A percentile compares a stretch with the other conserved stretches of the same genome.
phyloP scores from a whole-genome alignment of 1,284 basidiomycete genomes.

The Rhodotorula sp. region DNA sequence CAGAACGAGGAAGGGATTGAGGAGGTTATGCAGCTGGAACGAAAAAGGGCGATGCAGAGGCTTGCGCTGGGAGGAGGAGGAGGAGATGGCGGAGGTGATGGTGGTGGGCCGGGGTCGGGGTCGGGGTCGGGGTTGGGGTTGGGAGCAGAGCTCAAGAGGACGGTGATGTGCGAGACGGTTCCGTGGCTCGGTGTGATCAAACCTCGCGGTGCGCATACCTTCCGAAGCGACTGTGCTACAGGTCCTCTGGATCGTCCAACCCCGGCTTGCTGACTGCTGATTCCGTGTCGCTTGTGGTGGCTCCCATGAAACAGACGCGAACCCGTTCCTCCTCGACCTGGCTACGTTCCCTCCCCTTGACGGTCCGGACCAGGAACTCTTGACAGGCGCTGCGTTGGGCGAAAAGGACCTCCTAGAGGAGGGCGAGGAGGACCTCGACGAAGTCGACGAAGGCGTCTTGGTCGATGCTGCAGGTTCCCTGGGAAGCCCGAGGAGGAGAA shows the following conservation, averaged over 20 bases:
- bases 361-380: not conserved
- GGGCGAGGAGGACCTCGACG: constrained; percentile 36
- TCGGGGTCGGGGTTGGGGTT: not conserved
- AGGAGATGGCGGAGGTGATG: not conserved
- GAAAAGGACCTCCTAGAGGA: constrained; percentile 46
- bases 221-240: not conserved
- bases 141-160: constrained; percentile 32
- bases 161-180: constrained; percentile 47
- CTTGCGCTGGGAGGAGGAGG: not conserved
- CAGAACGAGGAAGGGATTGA: constrained; percentile 46
- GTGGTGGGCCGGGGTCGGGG: not conserved
- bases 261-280: too few relatives aligned
- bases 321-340: constrained; percentile 36
- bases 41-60: constrained; percentile 25
- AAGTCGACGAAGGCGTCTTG: not conserved
- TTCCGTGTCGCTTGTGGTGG: not conserved
- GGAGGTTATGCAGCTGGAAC: constrained; percentile 42
- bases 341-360: constrained; percentile 37
- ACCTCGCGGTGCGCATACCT: constrained; percentile 33
- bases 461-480: not conserved
- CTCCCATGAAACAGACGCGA: not conserved
- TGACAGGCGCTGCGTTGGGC: constrained; percentile 39
- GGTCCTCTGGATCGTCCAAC: too few relatives aligned
- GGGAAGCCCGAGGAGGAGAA: not conserved
- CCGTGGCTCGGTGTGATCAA: constrained; percentile 50